Evolutionary conservation across 495 filamentous ascomycete genomes (phyloP).

Genomic region (Penicillium cosmopolitanum): DNA sequence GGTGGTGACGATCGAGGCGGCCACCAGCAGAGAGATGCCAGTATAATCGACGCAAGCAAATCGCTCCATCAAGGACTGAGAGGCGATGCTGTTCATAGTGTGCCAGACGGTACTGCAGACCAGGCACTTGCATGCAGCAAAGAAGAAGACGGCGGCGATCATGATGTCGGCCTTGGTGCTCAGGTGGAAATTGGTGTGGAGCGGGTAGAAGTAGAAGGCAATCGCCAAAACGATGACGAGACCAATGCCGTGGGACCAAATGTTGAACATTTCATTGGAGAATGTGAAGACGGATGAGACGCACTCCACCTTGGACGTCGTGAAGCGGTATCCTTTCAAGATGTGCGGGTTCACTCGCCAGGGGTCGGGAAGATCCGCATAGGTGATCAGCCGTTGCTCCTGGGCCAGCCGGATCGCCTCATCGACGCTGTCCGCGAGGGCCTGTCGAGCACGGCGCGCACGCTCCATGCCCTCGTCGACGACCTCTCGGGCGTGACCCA

Average conservation of each 20-base stretch:
- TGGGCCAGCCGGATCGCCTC: conserved; percentile 75
- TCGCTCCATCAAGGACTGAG: conserved; percentile 85
- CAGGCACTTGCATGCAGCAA: conserved; percentile 93
- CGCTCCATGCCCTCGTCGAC: conserved; percentile 85
- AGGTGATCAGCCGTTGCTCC: conserved; percentile 81
- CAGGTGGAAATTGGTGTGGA: conserved; percentile 78
- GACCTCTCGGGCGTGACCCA: conserved; percentile 75
- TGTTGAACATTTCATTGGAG: conserved; percentile 95
- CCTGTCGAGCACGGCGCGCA: conserved; percentile 75
- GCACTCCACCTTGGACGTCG: conserved; percentile 83
- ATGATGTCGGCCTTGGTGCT: conserved; percentile 86
- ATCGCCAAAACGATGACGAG: conserved; percentile 84
- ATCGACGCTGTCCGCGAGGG: conserved; percentile 78
- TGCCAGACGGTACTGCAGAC: conserved; percentile 97
- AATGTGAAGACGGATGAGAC: conserved; percentile 78
- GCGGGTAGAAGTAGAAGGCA: conserved; percentile 96
- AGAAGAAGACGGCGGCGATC: conserved; percentile 93
- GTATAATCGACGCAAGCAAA: conserved; percentile 99
- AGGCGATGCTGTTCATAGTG: conserved; percentile 94
- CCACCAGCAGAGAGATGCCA: conserved; percentile 94
- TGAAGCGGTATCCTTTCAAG: conserved; percentile 87
- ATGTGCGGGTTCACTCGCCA: conserved; percentile 98
- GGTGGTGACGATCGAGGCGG: conserved; percentile 95
- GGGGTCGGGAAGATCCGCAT: conserved; percentile 86
- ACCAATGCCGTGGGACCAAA: conserved; percentile 93